phyloP scores from a whole-genome alignment of 768 basidiomycete species.

The Lentinula detonsa region DNA sequence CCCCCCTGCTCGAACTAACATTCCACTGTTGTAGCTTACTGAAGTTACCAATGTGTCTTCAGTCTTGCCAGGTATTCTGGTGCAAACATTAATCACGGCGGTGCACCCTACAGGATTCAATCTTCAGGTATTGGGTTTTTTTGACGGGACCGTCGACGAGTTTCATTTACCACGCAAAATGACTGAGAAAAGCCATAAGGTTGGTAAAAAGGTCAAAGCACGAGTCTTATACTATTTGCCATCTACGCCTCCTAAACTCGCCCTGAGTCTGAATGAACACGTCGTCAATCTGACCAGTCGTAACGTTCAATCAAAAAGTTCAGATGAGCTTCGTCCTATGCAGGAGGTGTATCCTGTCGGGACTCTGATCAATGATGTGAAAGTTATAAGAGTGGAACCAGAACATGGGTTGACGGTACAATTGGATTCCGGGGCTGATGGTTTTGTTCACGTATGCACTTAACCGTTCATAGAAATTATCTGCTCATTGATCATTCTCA shows the following conservation, averaged over 20 bases:
- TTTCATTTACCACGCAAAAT: conserved; percentile 58
- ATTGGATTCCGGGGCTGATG: conserved; percentile 57
- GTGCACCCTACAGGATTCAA: conserved; percentile 71
- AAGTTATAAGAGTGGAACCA: conserved; percentile 65
- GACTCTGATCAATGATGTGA: conserved; percentile 61
- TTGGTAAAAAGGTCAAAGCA: conserved; percentile 76
- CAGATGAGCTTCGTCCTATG: conserved; percentile 23
- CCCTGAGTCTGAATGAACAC: conserved; percentile 72
- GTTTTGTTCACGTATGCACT: conserved; percentile 79
- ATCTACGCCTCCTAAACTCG: conserved; percentile 74
- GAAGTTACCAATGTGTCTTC: conserved; percentile 76
- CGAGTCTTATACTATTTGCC: conserved; percentile 80
- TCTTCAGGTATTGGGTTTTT: conserved; percentile 87
- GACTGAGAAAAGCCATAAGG: conserved; percentile 40
- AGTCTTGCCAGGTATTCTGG: conserved; percentile 80
- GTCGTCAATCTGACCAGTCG: conserved; percentile 50
- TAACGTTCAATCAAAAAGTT: conserved; percentile 14
- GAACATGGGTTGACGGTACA: conserved; percentile 81
- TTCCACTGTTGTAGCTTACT: conserved; percentile 42
- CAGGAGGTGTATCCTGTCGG: conserved; percentile 70
- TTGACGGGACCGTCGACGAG: conserved; percentile 83
- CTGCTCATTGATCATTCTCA: conserved; percentile 10
- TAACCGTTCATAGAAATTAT: background rate
- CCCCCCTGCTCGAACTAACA: background rate
- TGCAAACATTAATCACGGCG: conserved; percentile 77